Base-by-base conservation (phyloP, 768 basidiomycete species). In the Hirschioporus abietinus region DNA sequence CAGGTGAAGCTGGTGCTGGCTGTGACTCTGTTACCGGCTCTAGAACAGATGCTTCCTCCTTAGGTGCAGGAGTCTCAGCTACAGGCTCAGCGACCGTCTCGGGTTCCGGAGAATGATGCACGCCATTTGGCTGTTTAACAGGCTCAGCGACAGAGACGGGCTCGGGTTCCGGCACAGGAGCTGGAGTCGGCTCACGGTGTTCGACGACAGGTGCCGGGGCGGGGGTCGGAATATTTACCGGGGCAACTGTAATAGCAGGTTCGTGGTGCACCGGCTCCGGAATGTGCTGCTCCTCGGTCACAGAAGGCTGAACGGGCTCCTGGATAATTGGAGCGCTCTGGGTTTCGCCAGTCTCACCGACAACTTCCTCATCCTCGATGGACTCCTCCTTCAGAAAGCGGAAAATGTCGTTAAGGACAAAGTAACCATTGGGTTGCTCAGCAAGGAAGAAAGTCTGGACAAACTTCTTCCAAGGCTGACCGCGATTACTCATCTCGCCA, bases 391-490 rank as follows among this genome's bases (percentile, higher is more conserved):
- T 98, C 70, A 99, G 83, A 85, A 97, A 99, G 68, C 97, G 92
- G 89, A 99, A 99, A 82, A 99, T 98, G 81, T 99, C 97, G 79
- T 99, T 99, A 79, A 99, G 89, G 70, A 99, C 97, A 76, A 96
- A 99, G 82, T 99, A 99, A 58, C 97, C 97, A 72, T 96, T 97
- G 17, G 95, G 94, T 79, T 99, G 97, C 78, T 98, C 95, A 52
- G 97, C 97, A 65, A 99, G 90, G 91, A 99, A 99, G 82, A 99
- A 99, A 7, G 96, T 98, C 81, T 99, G 97, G 12, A 95, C 96
- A 73, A 99, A 99, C 81, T 99, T 99, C 74, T 91, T 88, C 97
- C 97, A 99, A 5, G 92, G 84, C 64, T 91, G 92, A 66, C 86
- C 86, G 70, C 87, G 85, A 80, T 99, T 99, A 64, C 93, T 94